Evolutionary conservation across 2,329 filamentous ascomycete species (phyloP), one percentile per base, ranked within the genome.

Genomic region (Fusarium sp.): DNA sequence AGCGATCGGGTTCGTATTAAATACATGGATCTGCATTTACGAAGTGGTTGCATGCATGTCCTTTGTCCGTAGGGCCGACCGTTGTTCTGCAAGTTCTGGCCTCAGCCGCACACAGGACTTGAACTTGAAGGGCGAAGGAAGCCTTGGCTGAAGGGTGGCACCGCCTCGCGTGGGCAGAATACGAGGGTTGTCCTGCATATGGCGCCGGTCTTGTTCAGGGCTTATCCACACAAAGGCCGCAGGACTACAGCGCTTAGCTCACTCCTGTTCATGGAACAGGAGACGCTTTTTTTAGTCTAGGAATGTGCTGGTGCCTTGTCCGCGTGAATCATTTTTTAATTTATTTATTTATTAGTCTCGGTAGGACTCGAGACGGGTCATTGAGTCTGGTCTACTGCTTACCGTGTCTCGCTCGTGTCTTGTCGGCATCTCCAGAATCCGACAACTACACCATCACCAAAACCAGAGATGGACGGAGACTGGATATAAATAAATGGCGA

Each of bases 101-200:
- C 38, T 64, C 57, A 63, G 67, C 64, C 59, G 62, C 42, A 67
- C 42, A 67, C 67, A 69, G 51, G 55, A 40, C 55, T 38, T 38
- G 24, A 24, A 24, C 24, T 4, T 24, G 55, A 57, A 38, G 55
- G 33, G 33, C 53, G 31, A 56, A 33, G 44, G 44, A 27, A 51
- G 63, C 62, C 63, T 60, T 64, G 42, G 31, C 51, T 66, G 59
- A 51, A 27, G 31, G 42, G 58, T 73, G 42, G 69, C 72, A 74
- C 66, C 29, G 72, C 72, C 72, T 72, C 72, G 69, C 69, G 71
- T 70, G 61, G 62, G 69, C 65, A 60, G 46, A 62, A 74, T 75
- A 74, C 72, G 72, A 75, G 72, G 49, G 69, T 53, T 55, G 59
- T 72, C 68, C 64, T 61, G 64, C 64, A 70, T 31, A 66, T 74